These are phyloP conservation scores for Podila epicladia DNA, from an alignment of 192 early-diverging fungal genomes.

Conservation along the genomic window DNA sequence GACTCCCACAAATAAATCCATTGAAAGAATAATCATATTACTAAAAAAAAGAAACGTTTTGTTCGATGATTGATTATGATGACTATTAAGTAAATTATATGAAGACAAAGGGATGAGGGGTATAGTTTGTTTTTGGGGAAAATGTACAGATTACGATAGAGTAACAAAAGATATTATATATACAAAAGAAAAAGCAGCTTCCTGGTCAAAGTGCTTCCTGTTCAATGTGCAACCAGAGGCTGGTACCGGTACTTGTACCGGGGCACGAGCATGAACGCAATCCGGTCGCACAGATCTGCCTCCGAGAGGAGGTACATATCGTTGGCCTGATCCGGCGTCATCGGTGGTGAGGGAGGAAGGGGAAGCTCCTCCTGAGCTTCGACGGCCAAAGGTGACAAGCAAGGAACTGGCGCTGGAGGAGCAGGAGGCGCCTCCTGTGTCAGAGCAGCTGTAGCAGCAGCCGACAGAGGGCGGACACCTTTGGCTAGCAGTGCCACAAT, in stretches of 20 bases:
- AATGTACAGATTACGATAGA: not conserved
- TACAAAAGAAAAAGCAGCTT: not conserved
- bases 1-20: too few relatives aligned
- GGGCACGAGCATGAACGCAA: constrained; percentile 40
- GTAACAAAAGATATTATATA: not conserved
- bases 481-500: not conserved
- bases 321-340: not conserved
- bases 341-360: not conserved
- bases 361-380: constrained; percentile 39
- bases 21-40: too few relatives aligned
- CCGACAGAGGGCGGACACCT: not conserved
- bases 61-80: too few relatives aligned
- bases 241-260: constrained; percentile 36
- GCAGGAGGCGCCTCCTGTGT: too few relatives aligned
- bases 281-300: constrained; percentile 9
- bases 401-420: not conserved
- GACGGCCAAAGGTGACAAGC: constrained; percentile 36
- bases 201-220: too few relatives aligned
- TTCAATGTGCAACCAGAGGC: constrained; percentile 20
- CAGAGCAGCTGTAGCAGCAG: not conserved
- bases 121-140: not conserved
- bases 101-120: not conserved
- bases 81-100: too few relatives aligned
- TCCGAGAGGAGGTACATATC: not conserved
- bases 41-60: too few relatives aligned